Conservation (phyloP, 2,329 filamentous ascomycete species). For the Laburnicola sp. region DNA sequence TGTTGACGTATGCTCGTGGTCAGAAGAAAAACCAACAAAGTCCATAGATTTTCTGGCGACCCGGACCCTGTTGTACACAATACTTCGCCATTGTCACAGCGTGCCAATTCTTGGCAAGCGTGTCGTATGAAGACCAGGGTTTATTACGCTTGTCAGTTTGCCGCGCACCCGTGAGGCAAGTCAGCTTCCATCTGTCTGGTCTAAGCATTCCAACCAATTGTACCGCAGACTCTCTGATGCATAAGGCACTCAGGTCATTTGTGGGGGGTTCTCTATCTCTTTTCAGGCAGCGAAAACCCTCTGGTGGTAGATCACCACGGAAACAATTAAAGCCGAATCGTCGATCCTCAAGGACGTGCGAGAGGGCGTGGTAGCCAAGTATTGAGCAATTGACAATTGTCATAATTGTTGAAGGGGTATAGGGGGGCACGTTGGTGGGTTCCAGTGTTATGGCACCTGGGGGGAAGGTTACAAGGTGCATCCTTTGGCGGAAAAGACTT, state of each 20-base stretch:
- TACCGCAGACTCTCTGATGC: constrained; percentile 3
- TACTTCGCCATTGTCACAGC: neutral
- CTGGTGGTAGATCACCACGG: constrained; percentile 15
- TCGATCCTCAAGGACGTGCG: constrained; percentile 3
- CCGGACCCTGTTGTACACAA: constrained; percentile 1
- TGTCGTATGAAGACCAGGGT: constrained; percentile 10
- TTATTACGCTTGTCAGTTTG: constrained; percentile 18
- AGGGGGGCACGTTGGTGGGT: neutral
- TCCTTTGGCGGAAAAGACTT: neutral
- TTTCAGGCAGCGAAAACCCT: neutral
- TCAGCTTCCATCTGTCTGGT: constrained; percentile 7
- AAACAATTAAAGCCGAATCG: constrained; percentile 3
- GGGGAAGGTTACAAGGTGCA: neutral
- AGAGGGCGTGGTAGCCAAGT: neutral
- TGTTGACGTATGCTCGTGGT: neutral
- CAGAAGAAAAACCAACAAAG: neutral
- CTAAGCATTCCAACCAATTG: constrained; percentile 8
- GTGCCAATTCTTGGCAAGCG: constrained; percentile 7
- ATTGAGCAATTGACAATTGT: neutral
- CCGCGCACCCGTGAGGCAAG: constrained; percentile 16
- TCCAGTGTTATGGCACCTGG: neutral
- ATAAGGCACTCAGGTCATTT: constrained; percentile 12
- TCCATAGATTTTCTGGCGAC: neutral
- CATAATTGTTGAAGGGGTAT: neutral
- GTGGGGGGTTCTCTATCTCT: constrained; percentile 7